phyloP scores from a whole-genome alignment of 2,329 filamentous ascomycete species.

The Ilyonectria sp. region DNA sequence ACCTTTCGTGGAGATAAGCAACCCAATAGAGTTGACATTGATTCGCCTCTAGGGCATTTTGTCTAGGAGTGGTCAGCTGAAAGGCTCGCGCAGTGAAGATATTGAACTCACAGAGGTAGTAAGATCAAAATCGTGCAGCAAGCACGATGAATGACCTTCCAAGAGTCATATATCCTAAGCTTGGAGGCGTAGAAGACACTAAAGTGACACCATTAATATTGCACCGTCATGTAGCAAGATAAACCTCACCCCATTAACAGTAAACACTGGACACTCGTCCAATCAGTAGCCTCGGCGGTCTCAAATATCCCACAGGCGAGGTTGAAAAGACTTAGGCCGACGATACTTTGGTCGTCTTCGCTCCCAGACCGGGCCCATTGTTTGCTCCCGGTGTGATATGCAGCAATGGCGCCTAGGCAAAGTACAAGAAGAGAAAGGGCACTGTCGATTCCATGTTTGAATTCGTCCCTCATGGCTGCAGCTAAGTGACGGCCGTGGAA shows the following conservation, averaged over 20 bases:
- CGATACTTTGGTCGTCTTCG: constrained; percentile 6
- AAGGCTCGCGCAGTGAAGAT: accelerated
- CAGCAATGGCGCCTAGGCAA: constrained; percentile 19
- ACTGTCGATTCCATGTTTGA: constrained; percentile 21
- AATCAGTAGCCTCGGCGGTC: constrained; percentile 19
- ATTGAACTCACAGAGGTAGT: constrained; percentile 15
- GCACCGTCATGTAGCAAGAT: background rate
- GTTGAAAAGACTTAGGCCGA: constrained; percentile 29
- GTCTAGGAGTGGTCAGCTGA: background rate
- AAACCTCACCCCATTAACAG: constrained; percentile 33
- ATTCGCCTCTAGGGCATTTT: constrained; percentile 26
- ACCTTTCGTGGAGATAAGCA: constrained; percentile 38
- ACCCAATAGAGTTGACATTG: constrained; percentile 38
- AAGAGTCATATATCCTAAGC: constrained; percentile 30
- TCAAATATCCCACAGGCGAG: constrained; percentile 29
- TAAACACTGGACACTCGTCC: constrained; percentile 33
- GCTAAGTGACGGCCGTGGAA: constrained; percentile 26
- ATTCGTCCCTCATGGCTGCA: constrained; percentile 8
- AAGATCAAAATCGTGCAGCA: constrained; percentile 33
- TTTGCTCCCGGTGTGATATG: constrained; percentile 19
- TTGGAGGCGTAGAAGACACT: constrained; percentile 35
- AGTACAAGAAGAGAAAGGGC: constrained; percentile 23
- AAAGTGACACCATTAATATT: background rate
- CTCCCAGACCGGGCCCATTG: constrained; percentile 19
- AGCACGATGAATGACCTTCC: constrained; percentile 32